These are phyloP conservation scores for Knufia petricola DNA, from an alignment of 2,329 filamentous ascomycete species.

Conservation along the genomic window DNA sequence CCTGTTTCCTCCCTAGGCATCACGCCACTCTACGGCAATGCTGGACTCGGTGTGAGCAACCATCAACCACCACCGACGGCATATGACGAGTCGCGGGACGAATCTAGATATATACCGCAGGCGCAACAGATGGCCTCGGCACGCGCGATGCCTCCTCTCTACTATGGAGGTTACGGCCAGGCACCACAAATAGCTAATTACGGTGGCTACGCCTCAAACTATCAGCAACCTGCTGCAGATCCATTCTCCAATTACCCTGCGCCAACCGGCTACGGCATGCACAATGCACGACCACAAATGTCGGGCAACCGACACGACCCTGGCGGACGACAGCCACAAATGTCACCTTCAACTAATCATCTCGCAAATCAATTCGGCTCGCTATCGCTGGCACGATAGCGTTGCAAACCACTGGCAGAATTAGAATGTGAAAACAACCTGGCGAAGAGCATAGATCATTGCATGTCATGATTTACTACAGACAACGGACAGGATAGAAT, in stretches of 20 bases:
- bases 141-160: slow-evolving; percentile 5
- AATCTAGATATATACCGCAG: slow-evolving; percentile 2
- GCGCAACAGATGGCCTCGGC: slow-evolving; percentile 1
- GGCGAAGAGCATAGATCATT: slow-evolving; percentile 2
- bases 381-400: slow-evolving; percentile 9
- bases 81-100: slow-evolving; percentile 3
- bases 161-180: slow-evolving; percentile 8
- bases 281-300: slow-evolving; percentile 3
- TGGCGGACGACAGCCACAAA: background rate
- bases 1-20: slow-evolving; percentile 55
- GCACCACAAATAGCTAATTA: slow-evolving; percentile 1
- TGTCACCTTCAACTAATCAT: background rate
- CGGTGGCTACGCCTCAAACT: background rate
- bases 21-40: slow-evolving; percentile 39
- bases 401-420: too few species aligned
- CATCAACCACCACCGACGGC: background rate
- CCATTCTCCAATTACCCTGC: slow-evolving; percentile 5
- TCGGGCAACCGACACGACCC: background rate
- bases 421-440: slow-evolving; percentile 3
- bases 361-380: slow-evolving; percentile 6
- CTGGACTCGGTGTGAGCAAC: slow-evolving; percentile 5
- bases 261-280: background rate
- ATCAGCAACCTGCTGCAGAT: slow-evolving; percentile 1
- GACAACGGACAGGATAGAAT: background rate
- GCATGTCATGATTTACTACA: background rate